These are phyloP conservation scores for Salinomyces thailandicus DNA, from an alignment of 2,329 filamentous ascomycete genomes.

Conservation along the genomic window DNA sequence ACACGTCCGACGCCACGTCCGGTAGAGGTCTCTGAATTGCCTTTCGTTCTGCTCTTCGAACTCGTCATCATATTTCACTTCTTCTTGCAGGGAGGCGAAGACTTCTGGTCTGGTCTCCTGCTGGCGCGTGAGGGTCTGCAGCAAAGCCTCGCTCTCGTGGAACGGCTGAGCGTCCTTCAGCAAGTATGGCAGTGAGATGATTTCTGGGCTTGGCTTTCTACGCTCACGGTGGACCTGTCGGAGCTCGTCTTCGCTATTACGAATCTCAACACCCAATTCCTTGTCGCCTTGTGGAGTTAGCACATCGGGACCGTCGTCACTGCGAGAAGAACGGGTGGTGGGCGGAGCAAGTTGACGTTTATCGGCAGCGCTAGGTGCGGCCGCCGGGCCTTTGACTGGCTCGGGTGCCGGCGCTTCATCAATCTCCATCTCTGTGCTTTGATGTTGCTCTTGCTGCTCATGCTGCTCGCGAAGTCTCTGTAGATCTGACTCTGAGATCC, in stretches of 20 bases:
- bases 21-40: constrained; percentile 31
- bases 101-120: constrained; percentile 27
- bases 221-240: constrained; percentile 10
- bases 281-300: constrained; percentile 25
- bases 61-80: constrained; percentile 20
- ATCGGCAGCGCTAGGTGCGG: not conserved
- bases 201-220: constrained; percentile 27
- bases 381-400: constrained; percentile 10
- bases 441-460: constrained; percentile 8
- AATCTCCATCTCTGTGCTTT: constrained; percentile 18
- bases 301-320: constrained; percentile 22
- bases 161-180: constrained; percentile 21
- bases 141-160: constrained; percentile 19
- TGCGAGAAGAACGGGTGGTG: constrained; percentile 18
- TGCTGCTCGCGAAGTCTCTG: constrained; percentile 16
- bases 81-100: constrained; percentile 17
- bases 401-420: constrained; percentile 10
- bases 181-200: constrained; percentile 36
- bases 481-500: constrained; percentile 26
- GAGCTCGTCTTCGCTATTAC: constrained; percentile 14
- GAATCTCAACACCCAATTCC: constrained; percentile 9
- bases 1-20: constrained; percentile 31
- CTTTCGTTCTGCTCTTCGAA: constrained; percentile 18
- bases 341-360: constrained; percentile 8
- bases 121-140: constrained; percentile 27